Evolutionary conservation across 208 protist species (phyloP).

Genomic region (Acanthamoeba polyphaga): DNA sequence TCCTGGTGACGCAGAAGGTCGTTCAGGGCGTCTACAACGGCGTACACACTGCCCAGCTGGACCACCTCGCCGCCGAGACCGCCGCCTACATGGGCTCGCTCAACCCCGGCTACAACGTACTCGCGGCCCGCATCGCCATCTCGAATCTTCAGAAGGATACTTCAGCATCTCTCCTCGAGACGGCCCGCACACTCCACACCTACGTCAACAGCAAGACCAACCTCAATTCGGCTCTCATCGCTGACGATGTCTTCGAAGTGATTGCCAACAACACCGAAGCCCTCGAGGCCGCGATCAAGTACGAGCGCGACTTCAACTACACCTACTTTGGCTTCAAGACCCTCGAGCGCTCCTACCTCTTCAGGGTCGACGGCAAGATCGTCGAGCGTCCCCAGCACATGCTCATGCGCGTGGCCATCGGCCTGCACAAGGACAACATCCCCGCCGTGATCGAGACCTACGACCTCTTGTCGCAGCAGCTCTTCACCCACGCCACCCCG

Average conservation of each 20-base stretch:
- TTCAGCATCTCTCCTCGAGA: slow-evolving; percentile 92
- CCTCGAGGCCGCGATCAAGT: slow-evolving; percentile 95
- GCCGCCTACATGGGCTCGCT: slow-evolving; percentile 95
- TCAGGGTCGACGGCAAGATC: slow-evolving; percentile 95
- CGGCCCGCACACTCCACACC: slow-evolving; percentile 92
- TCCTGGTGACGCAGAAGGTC: slow-evolving; percentile 91
- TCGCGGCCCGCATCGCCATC: slow-evolving; percentile 98
- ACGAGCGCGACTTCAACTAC: slow-evolving; percentile 97
- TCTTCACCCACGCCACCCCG: slow-evolving; percentile 98
- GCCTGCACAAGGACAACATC: slow-evolving; percentile 97
- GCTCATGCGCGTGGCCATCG: slow-evolving; percentile 98
- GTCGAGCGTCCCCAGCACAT: slow-evolving; percentile 99
- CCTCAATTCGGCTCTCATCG: slow-evolving; percentile 93
- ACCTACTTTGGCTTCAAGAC: slow-evolving; percentile 99
- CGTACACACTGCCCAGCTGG: slow-evolving; percentile 94
- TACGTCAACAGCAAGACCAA: slow-evolving; percentile 94
- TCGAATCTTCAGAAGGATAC: slow-evolving; percentile 98
- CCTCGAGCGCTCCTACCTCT: slow-evolving; percentile 98
- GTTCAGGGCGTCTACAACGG: slow-evolving; percentile 92
- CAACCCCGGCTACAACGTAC: slow-evolving; percentile 97
- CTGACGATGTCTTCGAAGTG: slow-evolving; percentile 94
- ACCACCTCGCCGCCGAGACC: slow-evolving; percentile 97
- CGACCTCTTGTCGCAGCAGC: slow-evolving; percentile 94
- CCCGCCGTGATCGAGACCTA: slow-evolving; percentile 97
- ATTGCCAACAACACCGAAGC: slow-evolving; percentile 86